Base-by-base conservation (phyloP, 2,329 filamentous ascomycete genomes). In the Mycocentrospora acerina region DNA sequence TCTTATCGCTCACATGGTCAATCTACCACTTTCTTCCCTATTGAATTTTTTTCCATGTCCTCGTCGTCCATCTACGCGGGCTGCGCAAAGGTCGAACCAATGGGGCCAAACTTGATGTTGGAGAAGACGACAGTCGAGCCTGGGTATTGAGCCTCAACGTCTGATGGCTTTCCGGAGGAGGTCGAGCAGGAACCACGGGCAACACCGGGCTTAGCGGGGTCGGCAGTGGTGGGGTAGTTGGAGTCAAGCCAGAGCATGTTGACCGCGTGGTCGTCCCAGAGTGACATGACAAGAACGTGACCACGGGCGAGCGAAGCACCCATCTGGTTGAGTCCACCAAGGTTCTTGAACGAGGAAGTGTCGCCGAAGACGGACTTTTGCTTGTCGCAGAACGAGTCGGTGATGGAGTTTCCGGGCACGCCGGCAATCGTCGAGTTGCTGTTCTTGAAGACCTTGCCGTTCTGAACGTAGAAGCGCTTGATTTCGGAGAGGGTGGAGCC, bases 191-290 rank as follows among this genome's bases (percentile, higher is more conserved):
- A 62, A 44, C 67, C 67, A 48, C 67, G 63, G 28, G 44, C 60
- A 19, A 59, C 39, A 58, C 67, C 67, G 12, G 59, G 64, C 42
- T 54, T 59, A 30, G 18, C 40, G 12, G 62, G 39, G 49, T 62
- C 57, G 22, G 48, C 55, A 35, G 63, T 57, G 44, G 71, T 70
- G 32, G 83, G 83, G 72, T 78, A 85, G 61, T 71, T 77, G 44
- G 78, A 79, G 72, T 88, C 85, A 55, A 89, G 78, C 85, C 85
- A 88, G 57, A 85, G 77, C 83, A 88, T 88, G 69, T 83, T 76
- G 57, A 78, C 70, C 43, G 77, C 67, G 67, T 86, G 78, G 69
- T 87, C 83, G 59, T 85, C 80, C 75, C 76, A 79, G 42, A 82
- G 68, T 16, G 72, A 76, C 72, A 86, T 74, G 51, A 83, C 81